These are phyloP conservation scores for Cetraspora pellucida DNA, from an alignment of 192 early-diverging fungal genomes.

Conservation along the genomic window DNA sequence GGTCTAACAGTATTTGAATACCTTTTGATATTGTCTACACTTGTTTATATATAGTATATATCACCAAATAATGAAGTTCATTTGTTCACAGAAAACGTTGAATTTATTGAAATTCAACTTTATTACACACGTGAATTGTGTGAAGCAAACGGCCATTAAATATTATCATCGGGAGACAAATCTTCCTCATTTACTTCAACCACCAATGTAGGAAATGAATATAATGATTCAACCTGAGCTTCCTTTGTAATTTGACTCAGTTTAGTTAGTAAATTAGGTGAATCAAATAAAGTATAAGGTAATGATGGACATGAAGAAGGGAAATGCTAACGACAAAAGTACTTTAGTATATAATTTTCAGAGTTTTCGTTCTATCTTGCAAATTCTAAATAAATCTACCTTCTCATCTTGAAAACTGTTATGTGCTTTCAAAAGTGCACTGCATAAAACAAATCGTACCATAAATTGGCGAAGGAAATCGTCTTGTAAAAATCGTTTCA, in stretches of 20 bases:
- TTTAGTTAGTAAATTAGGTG: constrained; percentile 62
- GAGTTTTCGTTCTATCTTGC: not conserved
- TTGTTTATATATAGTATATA: too few relatives aligned
- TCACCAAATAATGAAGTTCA: too few relatives aligned
- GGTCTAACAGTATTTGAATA: too few relatives aligned
- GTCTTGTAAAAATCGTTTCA: constrained; percentile 80
- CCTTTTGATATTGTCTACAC: too few relatives aligned
- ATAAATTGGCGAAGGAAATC: constrained; percentile 92
- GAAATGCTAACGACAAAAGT: constrained; percentile 53
- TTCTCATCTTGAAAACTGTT: constrained; percentile 58
- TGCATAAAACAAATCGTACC: constrained; percentile 78
- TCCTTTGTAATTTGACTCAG: constrained; percentile 49
- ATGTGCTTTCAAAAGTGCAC: constrained; percentile 71
- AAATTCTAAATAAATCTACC: constrained; percentile 38
- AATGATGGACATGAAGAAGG: constrained; percentile 68
- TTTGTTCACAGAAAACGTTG: too few relatives aligned
- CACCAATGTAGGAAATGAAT: constrained; percentile 26
- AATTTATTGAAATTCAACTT: too few relatives aligned
- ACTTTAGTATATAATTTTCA: not conserved
- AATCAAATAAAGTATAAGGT: constrained; percentile 58
- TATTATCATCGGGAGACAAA: too few relatives aligned
- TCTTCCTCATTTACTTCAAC: not conserved
- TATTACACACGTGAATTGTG: too few relatives aligned
- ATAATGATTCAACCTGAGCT: constrained; percentile 14
- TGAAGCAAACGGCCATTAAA: too few relatives aligned